Percentiles rank a stretch among this genome's conserved stretches.
Evolutionary conservation across 768 basidiomycete species (phyloP).

Genomic region (Russula sp.): DNA sequence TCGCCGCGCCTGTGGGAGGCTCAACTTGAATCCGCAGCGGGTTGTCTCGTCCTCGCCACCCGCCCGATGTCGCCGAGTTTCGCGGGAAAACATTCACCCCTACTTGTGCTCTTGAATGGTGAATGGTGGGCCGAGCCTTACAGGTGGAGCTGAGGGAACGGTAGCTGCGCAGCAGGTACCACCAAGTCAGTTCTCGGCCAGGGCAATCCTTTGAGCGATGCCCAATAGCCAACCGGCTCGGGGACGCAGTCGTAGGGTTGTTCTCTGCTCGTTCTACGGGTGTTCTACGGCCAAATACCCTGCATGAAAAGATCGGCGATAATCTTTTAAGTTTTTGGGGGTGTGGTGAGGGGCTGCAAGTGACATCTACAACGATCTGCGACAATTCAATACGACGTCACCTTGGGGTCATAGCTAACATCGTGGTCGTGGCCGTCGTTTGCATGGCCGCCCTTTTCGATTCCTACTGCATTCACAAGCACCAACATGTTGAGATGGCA

Average conservation of each 20-base stretch:
- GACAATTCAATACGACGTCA: conserved; percentile 4
- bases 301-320: conserved; percentile 6
- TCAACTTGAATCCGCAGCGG: not conserved
- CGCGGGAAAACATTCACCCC: not conserved
- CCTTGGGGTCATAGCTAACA: not conserved
- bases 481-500: not conserved
- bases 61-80: not conserved
- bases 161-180: not conserved
- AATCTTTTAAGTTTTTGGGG: conserved; percentile 22
- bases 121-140: not conserved
- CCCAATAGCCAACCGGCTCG: not conserved
- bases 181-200: not conserved
- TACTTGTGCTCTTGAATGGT: not conserved
- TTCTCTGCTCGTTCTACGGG: conserved; percentile 4
- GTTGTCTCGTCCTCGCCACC: not conserved
- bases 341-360: conserved; percentile 3
- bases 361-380: not conserved
- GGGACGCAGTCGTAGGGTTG: not conserved
- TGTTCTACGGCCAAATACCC: not conserved
- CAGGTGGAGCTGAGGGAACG: not conserved
- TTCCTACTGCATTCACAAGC: not conserved
- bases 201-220: not conserved
- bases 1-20: conserved; percentile 8
- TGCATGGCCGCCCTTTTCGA: not conserved
- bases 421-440: not conserved